Percentiles rank a stretch among this genome's conserved stretches.
Conservation (phyloP, 2,329 filamentous ascomycete genomes). For the Penicillium brevicompactum region DNA sequence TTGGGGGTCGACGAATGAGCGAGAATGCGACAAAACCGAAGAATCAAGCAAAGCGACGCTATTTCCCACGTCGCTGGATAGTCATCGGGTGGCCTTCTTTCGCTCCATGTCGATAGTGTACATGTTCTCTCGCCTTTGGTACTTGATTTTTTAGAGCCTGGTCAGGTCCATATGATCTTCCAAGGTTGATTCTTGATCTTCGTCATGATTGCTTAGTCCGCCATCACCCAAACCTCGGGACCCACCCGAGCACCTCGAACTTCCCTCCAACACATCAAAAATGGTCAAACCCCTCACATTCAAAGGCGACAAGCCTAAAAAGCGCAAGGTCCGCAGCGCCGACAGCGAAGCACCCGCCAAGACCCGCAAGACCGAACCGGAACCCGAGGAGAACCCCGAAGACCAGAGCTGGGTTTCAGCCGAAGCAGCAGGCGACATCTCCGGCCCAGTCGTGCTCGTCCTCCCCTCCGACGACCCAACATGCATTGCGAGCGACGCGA, state of each 20-base stretch:
- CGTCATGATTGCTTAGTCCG: too few species aligned
- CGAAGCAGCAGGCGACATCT: constrained; percentile 71
- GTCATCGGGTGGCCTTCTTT: too few species aligned
- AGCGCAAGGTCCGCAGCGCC: constrained; percentile 73
- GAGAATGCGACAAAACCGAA: too few species aligned
- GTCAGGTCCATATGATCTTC: too few species aligned
- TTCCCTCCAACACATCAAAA: constrained; percentile 14
- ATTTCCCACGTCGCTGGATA: too few species aligned
- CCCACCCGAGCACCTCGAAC: constrained; percentile 3
- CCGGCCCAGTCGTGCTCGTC: constrained; percentile 80
- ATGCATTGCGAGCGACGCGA: constrained; percentile 81
- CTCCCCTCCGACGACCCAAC: constrained; percentile 73
- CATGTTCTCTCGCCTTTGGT: too few species aligned
- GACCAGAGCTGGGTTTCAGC: constrained; percentile 94
- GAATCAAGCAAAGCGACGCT: too few species aligned
- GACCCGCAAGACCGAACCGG: constrained; percentile 26
- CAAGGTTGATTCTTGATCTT: too few species aligned
- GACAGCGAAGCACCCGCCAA: constrained; percentile 37
- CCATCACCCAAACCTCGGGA: constrained; percentile 1
- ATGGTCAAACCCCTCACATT: constrained; percentile 82
- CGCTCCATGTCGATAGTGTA: too few species aligned
- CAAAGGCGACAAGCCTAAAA: constrained; percentile 95
- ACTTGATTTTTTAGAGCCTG: too few species aligned
- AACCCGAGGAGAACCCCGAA: constrained; percentile 44
- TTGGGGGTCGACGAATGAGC: too few species aligned